phyloP scores from a whole-genome alignment of 2,329 filamentous ascomycete species.

The Hypoxylon sp. region DNA sequence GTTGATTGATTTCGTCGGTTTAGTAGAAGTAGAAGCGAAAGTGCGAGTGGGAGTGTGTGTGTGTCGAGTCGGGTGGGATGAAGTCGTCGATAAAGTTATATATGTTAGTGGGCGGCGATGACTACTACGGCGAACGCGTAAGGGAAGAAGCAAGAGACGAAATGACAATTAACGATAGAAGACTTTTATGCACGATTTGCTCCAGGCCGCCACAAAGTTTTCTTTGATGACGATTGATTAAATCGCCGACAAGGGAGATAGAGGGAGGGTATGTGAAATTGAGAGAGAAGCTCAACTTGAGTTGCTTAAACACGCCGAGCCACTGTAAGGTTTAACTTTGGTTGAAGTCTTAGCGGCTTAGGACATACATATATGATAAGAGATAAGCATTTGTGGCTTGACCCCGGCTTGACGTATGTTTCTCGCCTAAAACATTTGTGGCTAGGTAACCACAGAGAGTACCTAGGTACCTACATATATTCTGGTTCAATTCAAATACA shows the following conservation, averaged over 20 bases:
- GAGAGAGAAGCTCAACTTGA: conserved; percentile 3
- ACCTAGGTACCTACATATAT: too few relatives aligned
- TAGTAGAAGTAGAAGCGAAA: too few relatives aligned
- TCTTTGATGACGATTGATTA: not conserved
- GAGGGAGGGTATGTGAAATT: not conserved
- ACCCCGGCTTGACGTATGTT: too few relatives aligned
- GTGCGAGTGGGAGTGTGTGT: not conserved
- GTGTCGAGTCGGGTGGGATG: not conserved
- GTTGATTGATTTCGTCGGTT: not conserved
- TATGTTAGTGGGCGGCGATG: not conserved
- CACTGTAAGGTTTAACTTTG: not conserved
- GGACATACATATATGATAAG: conserved; percentile 2
- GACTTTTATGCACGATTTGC: not conserved
- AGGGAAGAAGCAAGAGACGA: not conserved
- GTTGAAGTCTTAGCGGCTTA: not conserved
- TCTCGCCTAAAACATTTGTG: too few relatives aligned
- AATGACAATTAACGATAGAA: not conserved
- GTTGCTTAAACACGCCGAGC: conserved; percentile 1
- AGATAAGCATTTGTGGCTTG: not conserved
- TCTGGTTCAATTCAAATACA: too few relatives aligned
- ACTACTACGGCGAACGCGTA: not conserved
- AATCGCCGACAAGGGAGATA: not conserved
- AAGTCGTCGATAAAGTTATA: not conserved
- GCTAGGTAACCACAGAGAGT: too few relatives aligned
- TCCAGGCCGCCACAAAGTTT: not conserved